Evolutionary conservation across 179 eudicot genomes (phyloP).

Genomic region (Drosera spatulata): DNA sequence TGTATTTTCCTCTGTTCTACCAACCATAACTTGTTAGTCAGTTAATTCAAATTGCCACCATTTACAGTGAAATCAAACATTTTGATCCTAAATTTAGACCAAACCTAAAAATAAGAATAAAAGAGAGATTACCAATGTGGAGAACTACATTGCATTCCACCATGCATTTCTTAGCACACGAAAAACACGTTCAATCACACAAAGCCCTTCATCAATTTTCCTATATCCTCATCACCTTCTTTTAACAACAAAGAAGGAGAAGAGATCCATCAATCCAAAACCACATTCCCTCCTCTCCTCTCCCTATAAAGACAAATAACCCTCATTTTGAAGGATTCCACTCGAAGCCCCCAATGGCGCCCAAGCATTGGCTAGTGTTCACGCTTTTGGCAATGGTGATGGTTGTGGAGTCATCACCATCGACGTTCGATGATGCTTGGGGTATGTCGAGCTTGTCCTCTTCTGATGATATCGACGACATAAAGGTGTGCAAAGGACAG

Average conservation of each 20-base stretch:
- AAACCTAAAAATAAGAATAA: too few species aligned
- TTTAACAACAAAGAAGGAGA: neutral
- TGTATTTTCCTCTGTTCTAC: too few species aligned
- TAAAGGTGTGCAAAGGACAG: conserved; percentile 1
- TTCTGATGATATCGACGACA: neutral
- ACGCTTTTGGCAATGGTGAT: conserved; percentile 1
- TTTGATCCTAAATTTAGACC: too few species aligned
- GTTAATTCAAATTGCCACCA: too few species aligned
- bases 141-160: too few species aligned
- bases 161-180: too few species aligned
- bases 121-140: too few species aligned
- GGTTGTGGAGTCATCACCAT: neutral
- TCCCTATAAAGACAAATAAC: neutral
- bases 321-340: neutral
- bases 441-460: neutral
- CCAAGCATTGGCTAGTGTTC: neutral
- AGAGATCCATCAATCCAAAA: neutral
- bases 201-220: neutral
- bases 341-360: neutral
- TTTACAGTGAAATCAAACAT: too few species aligned
- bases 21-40: too few species aligned
- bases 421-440: neutral
- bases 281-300: neutral
- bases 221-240: neutral
- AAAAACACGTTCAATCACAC: neutral